Base-by-base conservation (phyloP, 805 yeast species). In the Barnettozyma sucrosica region DNA sequence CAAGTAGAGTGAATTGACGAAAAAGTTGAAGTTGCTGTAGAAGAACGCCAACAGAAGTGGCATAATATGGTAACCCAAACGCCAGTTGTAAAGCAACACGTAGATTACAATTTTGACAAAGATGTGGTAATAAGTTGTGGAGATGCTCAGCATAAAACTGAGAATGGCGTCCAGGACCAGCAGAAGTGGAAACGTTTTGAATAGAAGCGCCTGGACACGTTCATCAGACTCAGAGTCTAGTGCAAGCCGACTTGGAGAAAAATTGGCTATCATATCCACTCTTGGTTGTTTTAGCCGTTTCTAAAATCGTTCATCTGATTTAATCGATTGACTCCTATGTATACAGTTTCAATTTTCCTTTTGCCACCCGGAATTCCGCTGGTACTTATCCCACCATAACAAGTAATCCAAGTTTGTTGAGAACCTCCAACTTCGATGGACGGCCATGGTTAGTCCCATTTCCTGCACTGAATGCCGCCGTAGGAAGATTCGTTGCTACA, bases 391-490 rank as follows among this genome's bases (percentile, higher is more conserved):
- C 14, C 3, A 28, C 10, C 28, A 25, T 25, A 25, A n/a, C n/a
- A n/a, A n/a, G n/a, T n/a, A n/a, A n/a, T n/a, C n/a, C n/a, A n/a
- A 23, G 8, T 23, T 23, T 23, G 25, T 23, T 23, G 25, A 23
- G 5, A 14, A 18, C 16, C 37, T 34, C 37, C 37, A 11, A 9
- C 3, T 21, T 10, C 9, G 8, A 23, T 11, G n/a, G 21, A 16
- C 37, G 8, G 5, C 21, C 11, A 34, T 34, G 37, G 13, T 8
- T 2, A 34, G 37, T 18, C 62, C 63, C 0, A 53, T 59, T 13
- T 56, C 61, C 1, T 58, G 63, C 36, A 55, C 53, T 20, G 61
- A 58, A 48, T 59, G 63, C 44, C 52, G 63, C 23, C 49, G 62
- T 1, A 34, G 63, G 3, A 59, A 59, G 50, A 56, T 59, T 45